Evolutionary conservation across 306 rosid genomes (phyloP).

Genomic region (Pyrus betulifolia): DNA sequence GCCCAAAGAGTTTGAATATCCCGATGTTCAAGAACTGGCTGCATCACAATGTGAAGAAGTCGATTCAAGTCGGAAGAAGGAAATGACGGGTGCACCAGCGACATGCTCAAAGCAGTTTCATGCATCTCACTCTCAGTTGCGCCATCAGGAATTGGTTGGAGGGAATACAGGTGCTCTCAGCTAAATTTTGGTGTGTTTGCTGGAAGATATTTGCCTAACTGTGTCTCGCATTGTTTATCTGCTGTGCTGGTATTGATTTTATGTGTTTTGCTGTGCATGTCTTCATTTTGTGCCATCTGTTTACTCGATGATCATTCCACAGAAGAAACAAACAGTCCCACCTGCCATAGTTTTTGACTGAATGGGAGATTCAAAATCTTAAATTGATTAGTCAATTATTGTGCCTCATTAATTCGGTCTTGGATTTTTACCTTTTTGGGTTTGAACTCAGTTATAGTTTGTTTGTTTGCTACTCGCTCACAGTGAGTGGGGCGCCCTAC

Average conservation of each 20-base stretch:
- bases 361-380: neutral
- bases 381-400: neutral
- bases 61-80: conserved; percentile 17
- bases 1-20: conserved; percentile 15
- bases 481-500: too few relatives aligned
- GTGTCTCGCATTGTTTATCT: neutral
- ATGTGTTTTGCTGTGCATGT: neutral
- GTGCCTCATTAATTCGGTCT: neutral
- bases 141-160: conserved; percentile 16
- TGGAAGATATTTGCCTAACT: neutral
- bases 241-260: neutral
- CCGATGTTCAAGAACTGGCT: conserved; percentile 13
- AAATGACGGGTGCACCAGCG: neutral
- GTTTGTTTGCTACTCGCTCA: too few relatives aligned
- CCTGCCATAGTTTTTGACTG: neutral
- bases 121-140: conserved; percentile 9
- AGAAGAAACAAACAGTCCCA: neutral
- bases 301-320: neutral
- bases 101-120: conserved; percentile 1
- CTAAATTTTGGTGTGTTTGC: conserved; percentile 11
- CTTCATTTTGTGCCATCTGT: neutral
- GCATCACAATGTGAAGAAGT: conserved; percentile 7
- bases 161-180: conserved; percentile 30
- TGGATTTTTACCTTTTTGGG: neutral
- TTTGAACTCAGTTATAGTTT: neutral